phyloP scores from a whole-genome alignment of 2,329 filamentous ascomycete genomes.

The Aureobasidium sp. region DNA sequence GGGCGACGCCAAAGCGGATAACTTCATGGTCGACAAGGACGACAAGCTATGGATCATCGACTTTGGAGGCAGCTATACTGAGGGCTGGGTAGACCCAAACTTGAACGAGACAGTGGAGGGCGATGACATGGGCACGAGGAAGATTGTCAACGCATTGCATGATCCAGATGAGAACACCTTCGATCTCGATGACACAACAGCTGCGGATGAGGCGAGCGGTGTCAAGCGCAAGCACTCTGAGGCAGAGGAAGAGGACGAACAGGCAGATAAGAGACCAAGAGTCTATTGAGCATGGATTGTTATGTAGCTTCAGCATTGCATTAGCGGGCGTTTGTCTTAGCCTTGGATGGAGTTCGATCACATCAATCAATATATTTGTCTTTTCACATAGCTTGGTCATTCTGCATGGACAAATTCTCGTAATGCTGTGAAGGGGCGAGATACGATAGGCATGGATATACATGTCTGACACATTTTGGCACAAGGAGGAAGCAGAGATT shows the following conservation, averaged over 20 bases:
- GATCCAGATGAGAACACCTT: constrained; percentile 24
- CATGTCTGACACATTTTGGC: too few species aligned
- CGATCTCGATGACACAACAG: constrained; percentile 19
- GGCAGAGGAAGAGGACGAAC: background rate
- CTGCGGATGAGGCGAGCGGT: background rate
- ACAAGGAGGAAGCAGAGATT: background rate
- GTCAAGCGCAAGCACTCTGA: background rate
- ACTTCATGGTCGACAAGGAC: constrained; percentile 29
- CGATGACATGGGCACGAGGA: constrained; percentile 23
- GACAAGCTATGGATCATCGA: constrained; percentile 8
- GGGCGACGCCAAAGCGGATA: constrained; percentile 36
- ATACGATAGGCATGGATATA: too few species aligned
- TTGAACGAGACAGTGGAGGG: constrained; percentile 8
- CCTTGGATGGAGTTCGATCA: background rate
- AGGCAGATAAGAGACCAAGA: background rate
- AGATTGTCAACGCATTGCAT: constrained; percentile 25
- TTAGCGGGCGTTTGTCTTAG: background rate
- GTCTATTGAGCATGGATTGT: background rate
- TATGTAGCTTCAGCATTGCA: background rate
- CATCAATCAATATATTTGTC: too few species aligned
- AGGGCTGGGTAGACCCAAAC: background rate
- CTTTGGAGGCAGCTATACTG: constrained; percentile 10
- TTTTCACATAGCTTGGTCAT: too few species aligned
- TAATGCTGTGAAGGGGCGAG: too few species aligned
- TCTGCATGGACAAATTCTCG: too few species aligned